Percentiles rank a stretch among this genome's conserved stretches.
Evolutionary conservation across 176 grass and related monocot species (phyloP).

Genomic region (Pontederia paniculata): DNA sequence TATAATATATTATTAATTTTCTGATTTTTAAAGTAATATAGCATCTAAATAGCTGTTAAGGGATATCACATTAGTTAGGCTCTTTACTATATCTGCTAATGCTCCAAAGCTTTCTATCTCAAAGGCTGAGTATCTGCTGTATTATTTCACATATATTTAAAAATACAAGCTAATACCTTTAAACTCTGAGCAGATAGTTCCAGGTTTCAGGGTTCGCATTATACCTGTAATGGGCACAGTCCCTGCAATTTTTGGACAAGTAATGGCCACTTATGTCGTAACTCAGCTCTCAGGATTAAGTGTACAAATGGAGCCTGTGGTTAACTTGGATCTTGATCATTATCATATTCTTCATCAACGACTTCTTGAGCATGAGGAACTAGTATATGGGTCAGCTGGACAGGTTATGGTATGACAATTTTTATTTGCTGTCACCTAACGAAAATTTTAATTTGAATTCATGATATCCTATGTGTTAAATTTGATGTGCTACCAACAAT

Average conservation of each 20-base stretch:
- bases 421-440: neutral
- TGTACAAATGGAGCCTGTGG: slow-evolving; percentile 76
- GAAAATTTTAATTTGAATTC: too few species aligned
- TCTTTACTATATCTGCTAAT: too few species aligned
- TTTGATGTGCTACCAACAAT: too few species aligned
- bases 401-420: slow-evolving; percentile 72
- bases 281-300: slow-evolving; percentile 56
- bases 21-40: neutral
- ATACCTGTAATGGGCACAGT: slow-evolving; percentile 90
- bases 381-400: slow-evolving; percentile 52
- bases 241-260: slow-evolving; percentile 92
- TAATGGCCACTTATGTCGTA: slow-evolving; percentile 84
- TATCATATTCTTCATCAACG: slow-evolving; percentile 82
- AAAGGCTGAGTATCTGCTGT: neutral
- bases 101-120: neutral
- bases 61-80: too few species aligned
- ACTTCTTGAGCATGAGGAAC: slow-evolving; percentile 89
- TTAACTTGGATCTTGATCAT: slow-evolving; percentile 96
- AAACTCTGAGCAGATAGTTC: slow-evolving; percentile 55
- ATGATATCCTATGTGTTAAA: too few species aligned
- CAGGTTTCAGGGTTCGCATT: slow-evolving; percentile 90
- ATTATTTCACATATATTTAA: slow-evolving; percentile 1
- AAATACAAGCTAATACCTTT: slow-evolving; percentile 13
- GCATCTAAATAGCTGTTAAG: too few species aligned
- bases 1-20: neutral